Evolutionary conservation across 2,329 filamentous ascomycete species (phyloP).

Genomic region (Diplocarpon mali): DNA sequence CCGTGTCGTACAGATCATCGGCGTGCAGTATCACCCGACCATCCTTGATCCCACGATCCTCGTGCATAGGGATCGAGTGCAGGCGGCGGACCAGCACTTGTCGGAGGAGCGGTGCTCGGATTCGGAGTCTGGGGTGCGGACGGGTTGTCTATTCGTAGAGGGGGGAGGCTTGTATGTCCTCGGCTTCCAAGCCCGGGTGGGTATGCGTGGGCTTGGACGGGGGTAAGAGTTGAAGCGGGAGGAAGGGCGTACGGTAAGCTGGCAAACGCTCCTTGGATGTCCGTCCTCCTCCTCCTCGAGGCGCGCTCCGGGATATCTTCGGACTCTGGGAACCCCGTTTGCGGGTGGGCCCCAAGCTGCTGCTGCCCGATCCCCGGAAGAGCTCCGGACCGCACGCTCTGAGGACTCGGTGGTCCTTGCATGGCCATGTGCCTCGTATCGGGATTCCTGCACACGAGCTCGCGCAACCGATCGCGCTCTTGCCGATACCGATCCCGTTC

Average conservation of each 20-base stretch:
- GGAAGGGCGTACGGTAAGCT: constrained; percentile 21
- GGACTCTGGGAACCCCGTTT: constrained; percentile 13
- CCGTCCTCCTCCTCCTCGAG: constrained; percentile 24
- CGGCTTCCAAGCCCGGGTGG: constrained; percentile 9
- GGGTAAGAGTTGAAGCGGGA: constrained; percentile 23
- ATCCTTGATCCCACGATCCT: constrained; percentile 20
- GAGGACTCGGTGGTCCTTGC: constrained; percentile 41
- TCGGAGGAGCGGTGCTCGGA: constrained; percentile 11
- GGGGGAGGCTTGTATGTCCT: constrained; percentile 21
- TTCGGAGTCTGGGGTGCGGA: constrained; percentile 8
- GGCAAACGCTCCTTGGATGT: constrained; percentile 23
- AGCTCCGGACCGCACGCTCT: constrained; percentile 16
- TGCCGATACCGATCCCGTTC: constrained; percentile 64
- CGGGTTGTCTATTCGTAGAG: constrained; percentile 23
- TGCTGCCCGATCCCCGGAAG: constrained; percentile 15
- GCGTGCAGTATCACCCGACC: constrained; percentile 20
- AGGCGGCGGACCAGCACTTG: constrained; percentile 14
- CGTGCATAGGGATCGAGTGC: constrained; percentile 21
- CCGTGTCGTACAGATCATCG: constrained; percentile 7
- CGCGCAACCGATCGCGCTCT: constrained; percentile 61
- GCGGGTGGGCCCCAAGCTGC: constrained; percentile 4
- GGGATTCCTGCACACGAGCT: constrained; percentile 51
- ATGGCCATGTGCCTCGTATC: constrained; percentile 42
- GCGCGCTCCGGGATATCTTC: constrained; percentile 19
- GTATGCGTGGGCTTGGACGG: constrained; percentile 18